Base-by-base conservation (phyloP, 805 yeast species). In the Candida insectorum region DNA sequence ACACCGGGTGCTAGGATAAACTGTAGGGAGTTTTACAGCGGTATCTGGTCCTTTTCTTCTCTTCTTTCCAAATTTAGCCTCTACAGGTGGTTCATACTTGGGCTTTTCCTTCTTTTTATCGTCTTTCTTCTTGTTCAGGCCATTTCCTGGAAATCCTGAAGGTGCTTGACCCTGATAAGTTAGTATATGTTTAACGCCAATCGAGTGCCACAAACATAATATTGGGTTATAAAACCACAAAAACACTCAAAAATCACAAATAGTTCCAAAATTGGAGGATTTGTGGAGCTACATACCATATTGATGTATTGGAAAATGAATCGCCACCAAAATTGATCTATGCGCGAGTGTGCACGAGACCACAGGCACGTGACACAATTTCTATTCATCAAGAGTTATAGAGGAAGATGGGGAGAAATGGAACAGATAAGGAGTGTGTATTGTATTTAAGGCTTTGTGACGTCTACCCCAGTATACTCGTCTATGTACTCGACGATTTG, bases 41-140 rank as follows among this genome's bases (percentile, higher is more conserved):
- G 94, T 84, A 35, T 86, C 85, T 33, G 93, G 95, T 6, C 96
- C 96, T 71, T 82, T 87, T 71, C 93, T 80, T 69, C 85, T 85
- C 75, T 87, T 89, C 60, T 86, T 84, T 37, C 96, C 96, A 52
- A 87, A 84, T 46, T 89, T 80, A 5, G 96, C 82, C 62, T 91
- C 94, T 41, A 91, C 97, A 11, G 98, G 98, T 22, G 98, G 97
- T 63, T 93, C 98, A 62, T 91, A 93, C 70, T 89, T 91, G 53
- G 97, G 97, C 64, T 91, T 89, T 51, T 85, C 85, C 46, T 81
- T 79, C 65, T 81, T 81, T 57, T 58, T 65, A 43, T 74, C 79
- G 49, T 76, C 79, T 58, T 77, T 77, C 60, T 69, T 70, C 57
- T 69, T 69, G 47, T 57, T 60, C 47, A 52, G 49, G 33, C 34